These are phyloP conservation scores for Moesziomyces antarcticus DNA, from an alignment of 1,284 basidiomycete genomes.

Conservation along the genomic window DNA sequence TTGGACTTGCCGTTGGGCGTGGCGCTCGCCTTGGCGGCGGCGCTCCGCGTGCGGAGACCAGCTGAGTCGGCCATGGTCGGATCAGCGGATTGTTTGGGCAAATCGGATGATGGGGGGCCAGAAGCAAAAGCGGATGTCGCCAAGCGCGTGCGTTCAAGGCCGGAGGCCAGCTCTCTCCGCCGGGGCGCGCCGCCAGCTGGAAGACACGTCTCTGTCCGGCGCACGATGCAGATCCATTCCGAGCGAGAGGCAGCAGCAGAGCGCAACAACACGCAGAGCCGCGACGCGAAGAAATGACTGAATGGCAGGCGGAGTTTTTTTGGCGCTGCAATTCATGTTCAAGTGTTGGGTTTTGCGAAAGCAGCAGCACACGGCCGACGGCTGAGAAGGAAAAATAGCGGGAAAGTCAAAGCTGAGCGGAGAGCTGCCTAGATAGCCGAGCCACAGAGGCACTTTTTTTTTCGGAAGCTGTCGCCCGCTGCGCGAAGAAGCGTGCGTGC, in stretches of 20 bases:
- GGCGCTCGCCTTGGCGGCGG: constrained; percentile 30
- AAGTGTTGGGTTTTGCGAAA: neutral
- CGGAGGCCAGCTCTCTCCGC: no score
- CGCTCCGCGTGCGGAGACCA: constrained; percentile 44
- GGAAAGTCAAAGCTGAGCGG: neutral
- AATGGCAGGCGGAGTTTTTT: neutral
- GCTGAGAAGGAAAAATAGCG: neutral
- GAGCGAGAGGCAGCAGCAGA: neutral
- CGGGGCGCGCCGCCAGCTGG: no score
- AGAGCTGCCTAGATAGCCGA: neutral
- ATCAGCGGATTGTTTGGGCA: neutral
- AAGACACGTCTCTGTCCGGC: neutral
- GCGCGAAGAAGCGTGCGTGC: no score
- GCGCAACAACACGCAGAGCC: neutral
- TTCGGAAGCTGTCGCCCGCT: neutral
- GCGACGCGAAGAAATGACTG: neutral
- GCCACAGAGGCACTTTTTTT: neutral
- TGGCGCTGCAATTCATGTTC: neutral
- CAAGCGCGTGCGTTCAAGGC: no score
- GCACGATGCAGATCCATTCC: neutral
- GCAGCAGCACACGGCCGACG: no score
- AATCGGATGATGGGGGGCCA: constrained; percentile 1
- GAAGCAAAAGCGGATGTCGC: neutral
- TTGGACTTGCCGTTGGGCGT: constrained; percentile 30
- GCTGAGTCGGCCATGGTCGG: constrained; percentile 43